Base-by-base conservation (phyloP, 2,329 filamentous ascomycete species). In the Pseudogymnoascus verrucosus region DNA sequence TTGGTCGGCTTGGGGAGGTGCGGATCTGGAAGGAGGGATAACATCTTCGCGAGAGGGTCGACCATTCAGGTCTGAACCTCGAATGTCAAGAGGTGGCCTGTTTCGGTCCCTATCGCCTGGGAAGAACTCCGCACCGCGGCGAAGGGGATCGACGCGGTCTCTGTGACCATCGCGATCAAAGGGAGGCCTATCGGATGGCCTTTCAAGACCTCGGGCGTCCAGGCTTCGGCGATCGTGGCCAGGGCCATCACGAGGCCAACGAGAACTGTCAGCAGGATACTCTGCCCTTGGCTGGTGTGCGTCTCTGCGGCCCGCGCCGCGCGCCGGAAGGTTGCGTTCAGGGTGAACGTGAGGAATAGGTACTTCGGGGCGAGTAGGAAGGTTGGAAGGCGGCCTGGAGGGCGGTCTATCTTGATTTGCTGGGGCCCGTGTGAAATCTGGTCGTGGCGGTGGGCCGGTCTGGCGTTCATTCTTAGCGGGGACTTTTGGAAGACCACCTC, bases 291-390 rank as follows among this genome's bases (percentile, higher is more conserved):
- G 64, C 66, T 67, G 21, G 40, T 73, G 70, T 23, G 66, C 64
- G 63, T 74, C 72, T 68, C 72, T 69, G 19, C 73, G 68, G 44
- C 74, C 57, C 23, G 8, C 71, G 12, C 65, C 65, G 63, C 72
- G 70, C 12, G 71, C 69, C 28, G 68, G 40, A 4, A 65, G 63
- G 61, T 73, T 69, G 64, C 72, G 68, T 47, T 73, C 72, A 34
- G 73, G 72, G 16, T 23, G 31, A 60, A 40, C 31, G 4, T 36
- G 57, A 26, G 57, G 57, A 60, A 74, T 66, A 26, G 72, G 69
- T 12, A 65, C 71, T 47, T 74, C 73, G 7, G 73, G 72, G 54
- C 73, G 69, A 40, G 57, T 71, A 23, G 73, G 72, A 39, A 74
- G 68, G 36, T 65, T 70, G 23, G 67, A 66, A 54, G 57, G 36